A percentile compares a stretch with the other conserved stretches of the same genome.
phyloP scores from a whole-genome alignment of 73 alveolate genomes.

The Symbiodinium pilosum region DNA sequence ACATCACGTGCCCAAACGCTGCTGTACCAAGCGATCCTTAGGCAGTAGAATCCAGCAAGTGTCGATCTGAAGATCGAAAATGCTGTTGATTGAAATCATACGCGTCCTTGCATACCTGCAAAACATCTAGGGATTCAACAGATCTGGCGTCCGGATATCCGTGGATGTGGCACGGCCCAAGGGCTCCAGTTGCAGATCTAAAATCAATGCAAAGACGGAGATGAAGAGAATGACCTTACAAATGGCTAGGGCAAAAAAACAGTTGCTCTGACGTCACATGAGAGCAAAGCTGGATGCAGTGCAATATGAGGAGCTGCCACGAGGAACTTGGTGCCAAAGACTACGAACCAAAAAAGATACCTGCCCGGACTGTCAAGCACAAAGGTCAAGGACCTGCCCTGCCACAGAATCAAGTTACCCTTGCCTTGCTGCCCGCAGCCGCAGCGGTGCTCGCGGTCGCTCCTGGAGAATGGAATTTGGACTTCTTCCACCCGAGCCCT shows the following conservation, averaged over 20 bases:
- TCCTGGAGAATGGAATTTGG: neutral
- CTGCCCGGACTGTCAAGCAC: too few relatives aligned
- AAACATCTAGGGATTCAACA: too few relatives aligned
- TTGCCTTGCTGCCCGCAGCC: neutral
- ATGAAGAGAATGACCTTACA: slow-evolving; percentile 44
- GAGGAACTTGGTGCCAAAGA: slow-evolving; percentile 49
- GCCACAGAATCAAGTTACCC: neutral
- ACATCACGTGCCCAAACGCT: slow-evolving; percentile 75
- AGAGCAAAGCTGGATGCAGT: neutral
- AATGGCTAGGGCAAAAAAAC: too few relatives aligned
- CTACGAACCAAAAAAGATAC: slow-evolving; percentile 81
- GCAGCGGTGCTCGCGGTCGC: slow-evolving; percentile 24
- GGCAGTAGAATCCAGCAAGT: too few relatives aligned
- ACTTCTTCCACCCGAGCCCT: too few relatives aligned
- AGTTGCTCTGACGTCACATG: neutral
- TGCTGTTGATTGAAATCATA: too few relatives aligned
- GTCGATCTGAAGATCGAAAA: too few relatives aligned
- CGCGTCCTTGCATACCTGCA: too few relatives aligned
- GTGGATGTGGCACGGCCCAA: slow-evolving; percentile 82
- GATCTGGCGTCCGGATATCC: slow-evolving; percentile 24
- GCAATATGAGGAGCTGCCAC: slow-evolving; percentile 35
- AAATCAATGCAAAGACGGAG: slow-evolving; percentile 45
- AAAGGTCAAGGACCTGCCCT: too few relatives aligned
- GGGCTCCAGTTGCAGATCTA: slow-evolving; percentile 79
- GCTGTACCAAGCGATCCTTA: slow-evolving; percentile 89